A percentile compares a stretch with the other conserved stretches of the same genome.
Conservation (phyloP, 192 early-diverging fungal species). For the Coemansia sp. region DNA sequence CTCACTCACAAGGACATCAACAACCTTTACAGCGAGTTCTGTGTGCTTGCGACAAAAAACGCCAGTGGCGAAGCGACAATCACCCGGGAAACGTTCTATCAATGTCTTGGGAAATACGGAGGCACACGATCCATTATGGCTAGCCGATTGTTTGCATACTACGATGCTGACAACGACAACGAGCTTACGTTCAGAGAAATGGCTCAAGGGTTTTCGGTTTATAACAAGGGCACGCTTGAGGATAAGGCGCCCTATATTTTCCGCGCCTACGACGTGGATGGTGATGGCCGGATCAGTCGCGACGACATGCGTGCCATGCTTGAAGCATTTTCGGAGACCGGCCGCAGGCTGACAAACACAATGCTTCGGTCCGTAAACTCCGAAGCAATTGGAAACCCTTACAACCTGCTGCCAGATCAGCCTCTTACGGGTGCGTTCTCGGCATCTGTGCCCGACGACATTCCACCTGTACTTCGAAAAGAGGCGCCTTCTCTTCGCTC, state of each 20-base stretch:
- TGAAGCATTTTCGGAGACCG: conserved; percentile 89
- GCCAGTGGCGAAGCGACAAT: conserved; percentile 70
- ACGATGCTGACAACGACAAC: conserved; percentile 80
- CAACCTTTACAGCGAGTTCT: conserved; percentile 86
- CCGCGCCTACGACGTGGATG: conserved; percentile 89
- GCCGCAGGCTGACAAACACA: conserved; percentile 85
- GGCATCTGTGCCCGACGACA: conserved; percentile 68
- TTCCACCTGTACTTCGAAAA: conserved; percentile 33
- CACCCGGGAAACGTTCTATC: conserved; percentile 74
- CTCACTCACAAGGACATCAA: conserved; percentile 81
- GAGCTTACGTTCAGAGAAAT: conserved; percentile 82
- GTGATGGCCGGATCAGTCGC: conserved; percentile 79
- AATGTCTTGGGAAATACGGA: conserved; percentile 84
- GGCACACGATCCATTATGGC: conserved; percentile 82
- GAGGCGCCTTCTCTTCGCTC: conserved; percentile 46
- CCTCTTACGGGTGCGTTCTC: conserved; percentile 90
- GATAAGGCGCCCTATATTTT: conserved; percentile 82
- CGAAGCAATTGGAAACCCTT: conserved; percentile 69
- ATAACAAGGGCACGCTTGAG: conserved; percentile 85
- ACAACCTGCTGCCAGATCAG: conserved; percentile 56
- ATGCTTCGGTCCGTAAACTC: conserved; percentile 83
- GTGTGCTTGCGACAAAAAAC: conserved; percentile 65
- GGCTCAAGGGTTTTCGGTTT: conserved; percentile 74
- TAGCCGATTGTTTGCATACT: conserved; percentile 84
- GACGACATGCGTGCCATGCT: conserved; percentile 87